Conservation (phyloP, 352 stramenopile genomes). For the Globisporangium emineosum region DNA sequence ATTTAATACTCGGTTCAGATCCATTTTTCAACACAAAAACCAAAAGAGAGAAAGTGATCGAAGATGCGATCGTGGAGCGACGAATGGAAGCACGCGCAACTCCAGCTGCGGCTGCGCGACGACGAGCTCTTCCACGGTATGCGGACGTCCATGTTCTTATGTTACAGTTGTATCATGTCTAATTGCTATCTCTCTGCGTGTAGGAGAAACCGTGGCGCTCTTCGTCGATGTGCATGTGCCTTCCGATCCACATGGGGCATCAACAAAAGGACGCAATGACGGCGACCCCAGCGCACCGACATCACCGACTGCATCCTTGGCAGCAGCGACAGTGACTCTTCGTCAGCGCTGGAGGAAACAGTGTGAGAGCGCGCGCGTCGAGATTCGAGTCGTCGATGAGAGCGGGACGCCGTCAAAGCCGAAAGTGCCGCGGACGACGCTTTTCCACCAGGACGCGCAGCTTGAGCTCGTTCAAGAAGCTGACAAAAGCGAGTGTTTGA, state of each 20-base stretch:
- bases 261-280: background rate
- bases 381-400: constrained; percentile 46
- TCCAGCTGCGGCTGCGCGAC: constrained; percentile 49
- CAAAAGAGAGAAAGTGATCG: background rate
- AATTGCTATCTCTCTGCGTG: background rate
- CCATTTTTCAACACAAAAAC: background rate
- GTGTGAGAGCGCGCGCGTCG: constrained; percentile 45
- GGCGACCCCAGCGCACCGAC: background rate
- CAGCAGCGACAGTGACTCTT: constrained; percentile 5
- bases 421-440: constrained; percentile 22
- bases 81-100: constrained; percentile 57
- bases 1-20: background rate
- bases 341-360: constrained; percentile 35
- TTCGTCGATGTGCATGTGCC: constrained; percentile 31
- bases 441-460: constrained; percentile 64
- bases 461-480: constrained; percentile 28
- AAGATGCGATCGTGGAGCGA: constrained; percentile 58
- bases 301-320: background rate
- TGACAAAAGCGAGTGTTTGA: background rate
- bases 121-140: constrained; percentile 68
- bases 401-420: background rate
- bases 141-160: background rate
- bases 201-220: constrained; percentile 48
- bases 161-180: background rate
- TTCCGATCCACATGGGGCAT: background rate